A percentile compares a stretch with the other conserved stretches of the same genome.
phyloP scores from a whole-genome alignment of 2,329 filamentous ascomycete species.

The Sclerotinia sclerotiorum region DNA sequence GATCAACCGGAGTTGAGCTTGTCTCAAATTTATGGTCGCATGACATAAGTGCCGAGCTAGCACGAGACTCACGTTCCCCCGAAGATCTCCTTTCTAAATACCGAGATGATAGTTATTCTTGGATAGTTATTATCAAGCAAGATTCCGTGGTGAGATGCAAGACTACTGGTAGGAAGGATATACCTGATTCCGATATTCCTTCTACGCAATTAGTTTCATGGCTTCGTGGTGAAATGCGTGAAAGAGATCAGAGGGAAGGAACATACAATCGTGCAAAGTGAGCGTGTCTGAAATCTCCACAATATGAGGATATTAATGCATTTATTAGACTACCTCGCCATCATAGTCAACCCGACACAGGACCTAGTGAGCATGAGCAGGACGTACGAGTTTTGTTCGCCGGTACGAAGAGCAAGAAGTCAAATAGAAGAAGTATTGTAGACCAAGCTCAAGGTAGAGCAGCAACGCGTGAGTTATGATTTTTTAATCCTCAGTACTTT shows the following conservation, averaged over 20 bases:
- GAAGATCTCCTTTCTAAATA: conserved; percentile 79
- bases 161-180: conserved; percentile 72
- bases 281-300: background rate
- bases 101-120: conserved; percentile 74
- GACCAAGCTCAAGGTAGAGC: conserved; percentile 67
- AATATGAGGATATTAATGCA: background rate
- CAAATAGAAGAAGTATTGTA: conserved; percentile 81
- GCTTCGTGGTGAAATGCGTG: conserved; percentile 78
- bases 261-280: conserved; percentile 45
- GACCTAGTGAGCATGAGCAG: conserved; percentile 52
- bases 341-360: conserved; percentile 33
- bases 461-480: conserved; percentile 46
- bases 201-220: conserved; percentile 72
- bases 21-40: conserved; percentile 78
- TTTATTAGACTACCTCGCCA: conserved; percentile 36
- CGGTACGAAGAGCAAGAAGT: conserved; percentile 85
- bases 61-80: conserved; percentile 72
- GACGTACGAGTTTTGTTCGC: conserved; percentile 84
- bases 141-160: conserved; percentile 76
- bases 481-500: background rate
- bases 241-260: conserved; percentile 65
- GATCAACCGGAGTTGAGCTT: conserved; percentile 73
- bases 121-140: conserved; percentile 86
- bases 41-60: conserved; percentile 85
- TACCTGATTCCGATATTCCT: conserved; percentile 72